phyloP scores from a whole-genome alignment of 805 yeast species.

The Candida multigemmis region DNA sequence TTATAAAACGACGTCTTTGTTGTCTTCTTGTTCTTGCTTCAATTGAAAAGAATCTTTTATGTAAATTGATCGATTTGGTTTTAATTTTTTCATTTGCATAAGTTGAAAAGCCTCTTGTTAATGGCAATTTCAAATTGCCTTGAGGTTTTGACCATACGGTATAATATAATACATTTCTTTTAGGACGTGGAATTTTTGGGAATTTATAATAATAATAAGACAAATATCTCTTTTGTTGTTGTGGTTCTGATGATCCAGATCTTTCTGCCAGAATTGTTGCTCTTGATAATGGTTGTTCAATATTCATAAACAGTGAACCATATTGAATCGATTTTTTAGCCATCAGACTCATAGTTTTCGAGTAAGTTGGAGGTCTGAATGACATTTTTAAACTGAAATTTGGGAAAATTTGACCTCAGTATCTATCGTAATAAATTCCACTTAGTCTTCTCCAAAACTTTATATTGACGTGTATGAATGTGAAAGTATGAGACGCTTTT shows the following conservation, averaged over 20 bases:
- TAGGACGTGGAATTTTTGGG: conserved; percentile 51
- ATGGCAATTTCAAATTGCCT: conserved; percentile 1
- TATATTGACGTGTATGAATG: too few species aligned
- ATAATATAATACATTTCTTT: conserved; percentile 43
- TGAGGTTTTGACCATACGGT: conserved; percentile 28
- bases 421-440: too few species aligned
- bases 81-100: conserved; percentile 29
- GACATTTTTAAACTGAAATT: too few species aligned
- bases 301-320: conserved; percentile 31
- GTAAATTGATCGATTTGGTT: conserved; percentile 25
- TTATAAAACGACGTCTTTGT: conserved; percentile 30
- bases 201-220: conserved; percentile 30
- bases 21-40: conserved; percentile 32
- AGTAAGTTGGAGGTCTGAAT: conserved; percentile 15
- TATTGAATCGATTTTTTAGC: too few species aligned
- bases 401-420: too few species aligned
- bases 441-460: too few species aligned
- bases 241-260: conserved; percentile 6
- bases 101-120: conserved; percentile 18
- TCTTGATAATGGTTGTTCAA: conserved; percentile 33
- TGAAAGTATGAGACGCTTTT: too few species aligned
- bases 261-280: conserved; percentile 28
- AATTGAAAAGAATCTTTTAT: conserved; percentile 30
- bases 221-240: conserved; percentile 10
- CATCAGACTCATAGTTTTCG: too few species aligned